Base-by-base conservation (phyloP, 2,329 filamentous ascomycete genomes). In the Berkeleyomyces rouxiae region DNA sequence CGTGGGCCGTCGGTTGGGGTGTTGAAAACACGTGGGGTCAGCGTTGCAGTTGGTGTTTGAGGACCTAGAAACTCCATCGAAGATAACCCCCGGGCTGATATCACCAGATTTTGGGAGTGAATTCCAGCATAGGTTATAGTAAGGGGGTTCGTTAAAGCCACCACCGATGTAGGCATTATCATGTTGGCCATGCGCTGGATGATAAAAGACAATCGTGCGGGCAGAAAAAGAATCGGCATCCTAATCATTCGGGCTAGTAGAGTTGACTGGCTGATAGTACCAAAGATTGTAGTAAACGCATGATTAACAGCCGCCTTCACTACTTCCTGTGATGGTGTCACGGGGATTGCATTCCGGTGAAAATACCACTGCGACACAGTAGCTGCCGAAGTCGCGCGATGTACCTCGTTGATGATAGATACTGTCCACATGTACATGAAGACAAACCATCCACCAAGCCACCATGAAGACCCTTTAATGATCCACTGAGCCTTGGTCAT, bases 281-380 rank as follows among this genome's bases (percentile, higher is more conserved):
- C 93, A 70, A 96, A 95, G 44, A 96, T 85, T 1, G 89, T 92
- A 13, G 89, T 91, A 11, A 83, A 78, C 2, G 91, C 86, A 74
- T 99, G 93, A 59, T 79, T 78, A 53, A 96, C 77, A 11, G 91
- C 92, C 5, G 91, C 92, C 65, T 82, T 78, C 36, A 97, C 90
- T 58, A 97, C 86, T 62, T 91, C 86, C 63, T 81, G 79, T 0
- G 90, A 91, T 0, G 88, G 84, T 2, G 90, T 85, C 7, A 86
- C 79, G 4, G 92, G 90, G 9, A 85, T 81, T 3, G 85, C 84
- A 68, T 95, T 87, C 66, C 93, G 89, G 73, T 97, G 92, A 73
- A 97, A 99, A 74, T 99, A 99, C 93, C 93, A 99, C 73, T 99
- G 93, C 47, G 90, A 95, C 33, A 97, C 92, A 0, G 92, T 96